Conservation (phyloP, 2,329 filamentous ascomycete species). For the Coleophoma crateriformis region DNA sequence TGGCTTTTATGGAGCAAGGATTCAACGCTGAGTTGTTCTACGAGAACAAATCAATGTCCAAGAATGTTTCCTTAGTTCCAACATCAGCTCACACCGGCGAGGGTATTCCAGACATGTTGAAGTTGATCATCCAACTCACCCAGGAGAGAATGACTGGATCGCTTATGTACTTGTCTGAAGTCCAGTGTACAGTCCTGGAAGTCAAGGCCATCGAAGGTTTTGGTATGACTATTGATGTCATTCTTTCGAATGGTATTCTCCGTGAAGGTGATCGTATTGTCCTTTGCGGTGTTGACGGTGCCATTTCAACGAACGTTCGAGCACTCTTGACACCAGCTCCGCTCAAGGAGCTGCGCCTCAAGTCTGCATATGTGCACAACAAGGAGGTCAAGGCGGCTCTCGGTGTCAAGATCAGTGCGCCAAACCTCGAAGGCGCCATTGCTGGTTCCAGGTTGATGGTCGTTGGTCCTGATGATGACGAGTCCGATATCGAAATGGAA, state of each 20-base stretch:
- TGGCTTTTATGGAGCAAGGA: conserved; percentile 91
- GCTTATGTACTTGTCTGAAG: conserved; percentile 97
- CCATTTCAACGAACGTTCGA: conserved; percentile 91
- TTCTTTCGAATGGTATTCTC: conserved; percentile 92
- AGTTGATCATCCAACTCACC: conserved; percentile 84
- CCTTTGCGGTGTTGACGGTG: conserved; percentile 91
- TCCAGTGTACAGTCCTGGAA: conserved; percentile 95
- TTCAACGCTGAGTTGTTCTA: conserved; percentile 98
- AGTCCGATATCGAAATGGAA: conserved; percentile 94
- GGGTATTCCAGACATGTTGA: conserved; percentile 97
- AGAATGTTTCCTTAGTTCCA: conserved; percentile 90
- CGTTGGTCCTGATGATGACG: conserved; percentile 90
- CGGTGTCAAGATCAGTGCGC: conserved; percentile 97
- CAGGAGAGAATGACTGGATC: conserved; percentile 97
- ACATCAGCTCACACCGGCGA: conserved; percentile 98
- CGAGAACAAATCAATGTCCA: conserved; percentile 96
- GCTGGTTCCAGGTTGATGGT: conserved; percentile 93
- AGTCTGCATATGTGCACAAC: conserved; percentile 96
- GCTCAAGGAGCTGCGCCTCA: conserved; percentile 89
- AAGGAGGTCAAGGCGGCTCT: conserved; percentile 98
- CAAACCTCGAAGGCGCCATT: conserved; percentile 92
- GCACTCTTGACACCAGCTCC: conserved; percentile 89
- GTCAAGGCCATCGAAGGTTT: conserved; percentile 99
- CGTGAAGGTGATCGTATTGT: conserved; percentile 93
- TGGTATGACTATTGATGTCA: conserved; percentile 96